Conservation (phyloP, 2,329 filamentous ascomycete species). For the Exophiala sp. region DNA sequence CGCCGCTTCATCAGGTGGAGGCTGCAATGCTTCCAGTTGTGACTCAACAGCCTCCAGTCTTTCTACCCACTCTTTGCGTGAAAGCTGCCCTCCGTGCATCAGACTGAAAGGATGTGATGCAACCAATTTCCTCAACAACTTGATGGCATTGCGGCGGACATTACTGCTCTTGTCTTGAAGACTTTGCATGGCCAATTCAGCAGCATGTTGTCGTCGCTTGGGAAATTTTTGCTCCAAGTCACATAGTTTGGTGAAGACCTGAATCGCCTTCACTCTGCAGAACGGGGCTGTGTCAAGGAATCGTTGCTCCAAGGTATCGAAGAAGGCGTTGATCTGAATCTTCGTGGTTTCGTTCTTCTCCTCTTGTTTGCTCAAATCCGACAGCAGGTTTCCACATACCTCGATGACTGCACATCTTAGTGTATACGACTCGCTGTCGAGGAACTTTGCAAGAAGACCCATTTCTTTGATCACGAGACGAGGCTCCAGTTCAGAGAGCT, state of each 20-base stretch:
- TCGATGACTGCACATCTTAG: constrained; percentile 91
- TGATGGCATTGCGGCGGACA: constrained; percentile 91
- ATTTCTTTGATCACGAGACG: constrained; percentile 96
- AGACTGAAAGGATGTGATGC: constrained; percentile 92
- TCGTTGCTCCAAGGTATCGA: constrained; percentile 91
- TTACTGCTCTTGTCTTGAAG: constrained; percentile 98
- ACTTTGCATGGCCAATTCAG: constrained; percentile 82
- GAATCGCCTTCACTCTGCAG: constrained; percentile 84
- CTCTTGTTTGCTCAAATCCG: constrained; percentile 83
- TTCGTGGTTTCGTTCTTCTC: constrained; percentile 91
- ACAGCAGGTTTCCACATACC: constrained; percentile 92
- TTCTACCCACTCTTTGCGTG: constrained; percentile 78
- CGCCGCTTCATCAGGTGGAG: constrained; percentile 69
- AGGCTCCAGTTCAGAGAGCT: constrained; percentile 86
- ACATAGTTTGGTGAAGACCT: constrained; percentile 88
- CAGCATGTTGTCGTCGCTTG: constrained; percentile 81
- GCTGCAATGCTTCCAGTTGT: constrained; percentile 76
- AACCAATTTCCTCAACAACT: constrained; percentile 80
- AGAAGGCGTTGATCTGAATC: constrained; percentile 92
- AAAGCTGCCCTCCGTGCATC: constrained; percentile 83
- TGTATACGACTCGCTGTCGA: constrained; percentile 96
- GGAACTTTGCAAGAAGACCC: constrained; percentile 86
- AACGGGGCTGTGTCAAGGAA: constrained; percentile 97
- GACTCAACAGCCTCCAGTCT: constrained; percentile 78
- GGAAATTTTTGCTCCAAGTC: constrained; percentile 96